Base-by-base conservation (phyloP, 805 yeast genomes). In the Myxozyma lipomycoides region DNA sequence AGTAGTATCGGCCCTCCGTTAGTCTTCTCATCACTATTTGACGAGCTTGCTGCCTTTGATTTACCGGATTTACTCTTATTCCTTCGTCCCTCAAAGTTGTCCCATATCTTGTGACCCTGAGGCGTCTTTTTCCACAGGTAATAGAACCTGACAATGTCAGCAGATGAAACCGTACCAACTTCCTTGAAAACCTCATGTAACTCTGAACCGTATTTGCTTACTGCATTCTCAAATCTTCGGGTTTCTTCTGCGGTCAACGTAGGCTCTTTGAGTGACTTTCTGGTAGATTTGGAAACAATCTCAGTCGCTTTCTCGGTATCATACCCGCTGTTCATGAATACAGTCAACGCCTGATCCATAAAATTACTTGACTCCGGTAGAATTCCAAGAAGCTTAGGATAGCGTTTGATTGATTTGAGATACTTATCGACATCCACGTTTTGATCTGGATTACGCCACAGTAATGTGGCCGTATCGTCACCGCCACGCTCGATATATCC, bases 91-190 rank as follows among this genome's bases (percentile, higher is more conserved):
- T 81, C 82, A 63, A 70, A 86, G 62, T 83, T 81, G 32, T 87
- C 95, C 95, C 97, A 86, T 17, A 88, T 84, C 38, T 65, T 63
- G 55, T 78, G 81, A 0, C 97, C 97, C 40, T 74, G 74, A 26
- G 77, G 71, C 0, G 95, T 84, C 65, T 90, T 90, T 67, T 90
- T 90, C 98, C 98, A 91, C 46, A 87, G 70, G 62, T 91, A 91
- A 62, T 88, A 91, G 64, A 76, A 89, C 50, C 97, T 70, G 1
- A 91, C 98, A 56, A 89, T 73, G 83, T 83, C 86, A 0, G 90
- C 78, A 48, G 81, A 71, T 0, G 88, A 72, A 60, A 86, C 95
- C 0, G 89, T 76, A 26, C 76, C 77, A n/a, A 91, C 93, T 49
- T 76, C 78, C 62, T 81, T 78, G 56, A 64, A 78, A 0, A 87